Evolutionary conservation across 306 rosid species (phyloP).

Genomic region (Lathyrus aphaca): DNA sequence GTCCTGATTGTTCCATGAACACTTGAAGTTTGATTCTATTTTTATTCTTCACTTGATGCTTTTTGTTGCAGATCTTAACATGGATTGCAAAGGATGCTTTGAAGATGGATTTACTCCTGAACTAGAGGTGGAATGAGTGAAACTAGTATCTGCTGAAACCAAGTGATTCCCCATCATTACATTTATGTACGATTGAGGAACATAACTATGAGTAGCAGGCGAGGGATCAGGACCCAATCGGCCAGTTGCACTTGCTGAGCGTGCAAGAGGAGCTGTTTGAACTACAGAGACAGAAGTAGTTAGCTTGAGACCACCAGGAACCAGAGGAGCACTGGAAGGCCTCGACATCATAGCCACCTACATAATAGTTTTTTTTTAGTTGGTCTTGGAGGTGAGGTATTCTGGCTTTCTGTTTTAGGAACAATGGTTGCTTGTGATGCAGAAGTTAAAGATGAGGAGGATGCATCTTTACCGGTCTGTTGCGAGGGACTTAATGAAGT

Average conservation of each 20-base stretch:
- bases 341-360: constrained; percentile 71
- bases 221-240: constrained; percentile 92
- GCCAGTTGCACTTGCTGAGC: constrained; percentile 87
- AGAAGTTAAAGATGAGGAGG: constrained; percentile 47
- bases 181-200: constrained; percentile 91
- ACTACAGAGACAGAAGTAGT: constrained; percentile 65
- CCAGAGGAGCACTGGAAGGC: constrained; percentile 90
- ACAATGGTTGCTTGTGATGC: constrained; percentile 44
- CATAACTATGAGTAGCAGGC: constrained; percentile 71
- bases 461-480: constrained; percentile 51
- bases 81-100: too few species aligned
- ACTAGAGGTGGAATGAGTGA: constrained; percentile 55
- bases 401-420: constrained; percentile 63
- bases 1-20: too few species aligned
- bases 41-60: too few species aligned
- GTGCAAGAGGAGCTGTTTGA: constrained; percentile 83
- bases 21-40: too few species aligned
- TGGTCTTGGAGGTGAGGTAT: constrained; percentile 57
- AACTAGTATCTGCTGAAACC: constrained; percentile 55
- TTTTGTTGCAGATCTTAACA: too few species aligned
- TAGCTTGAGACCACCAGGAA: constrained; percentile 79
- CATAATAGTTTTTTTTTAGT: constrained; percentile 57
- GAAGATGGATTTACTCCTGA: constrained; percentile 63
- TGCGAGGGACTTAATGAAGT: constrained; percentile 49
- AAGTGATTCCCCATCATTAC: constrained; percentile 81